Evolutionary conservation across 345 rosid genomes (phyloP).

Genomic region (Pistacia atlantica): DNA sequence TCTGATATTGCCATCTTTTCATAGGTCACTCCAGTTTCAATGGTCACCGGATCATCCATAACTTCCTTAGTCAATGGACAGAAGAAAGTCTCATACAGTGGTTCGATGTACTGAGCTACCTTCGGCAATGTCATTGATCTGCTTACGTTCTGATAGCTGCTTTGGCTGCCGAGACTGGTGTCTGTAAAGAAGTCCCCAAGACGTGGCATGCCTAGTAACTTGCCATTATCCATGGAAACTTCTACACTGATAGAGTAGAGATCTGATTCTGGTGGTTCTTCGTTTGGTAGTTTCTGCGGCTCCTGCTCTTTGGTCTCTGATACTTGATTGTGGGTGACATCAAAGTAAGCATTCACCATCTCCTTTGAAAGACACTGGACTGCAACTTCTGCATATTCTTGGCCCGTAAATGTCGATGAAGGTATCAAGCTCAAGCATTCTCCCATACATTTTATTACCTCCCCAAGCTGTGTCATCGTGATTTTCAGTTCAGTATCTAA

Average conservation of each 20-base stretch:
- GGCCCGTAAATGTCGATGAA: conserved; percentile 45
- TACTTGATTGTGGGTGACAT: conserved; percentile 31
- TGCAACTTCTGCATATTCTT: conserved; percentile 58
- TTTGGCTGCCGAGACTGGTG: conserved; percentile 39
- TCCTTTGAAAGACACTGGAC: conserved; percentile 65
- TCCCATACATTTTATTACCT: conserved; percentile 52
- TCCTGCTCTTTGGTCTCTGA: conserved; percentile 21
- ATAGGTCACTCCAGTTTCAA: conserved; percentile 75
- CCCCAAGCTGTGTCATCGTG: conserved; percentile 47
- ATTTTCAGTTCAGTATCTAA: conserved; percentile 44
- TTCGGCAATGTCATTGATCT: conserved; percentile 42
- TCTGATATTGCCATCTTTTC: conserved; percentile 65
- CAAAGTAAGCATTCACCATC: conserved; percentile 54
- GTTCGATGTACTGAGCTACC: conserved; percentile 60
- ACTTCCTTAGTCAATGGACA: conserved; percentile 80
- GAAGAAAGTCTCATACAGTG: conserved; percentile 73
- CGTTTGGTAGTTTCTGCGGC: conserved; percentile 21
- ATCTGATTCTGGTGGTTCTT: conserved; percentile 49
- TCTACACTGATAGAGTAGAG: conserved; percentile 58
- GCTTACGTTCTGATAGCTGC: conserved; percentile 31
- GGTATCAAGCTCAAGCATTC: conserved; percentile 69
- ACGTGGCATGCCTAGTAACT: conserved; percentile 25
- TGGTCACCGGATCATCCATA: conserved; percentile 90
- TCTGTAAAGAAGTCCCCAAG: conserved; percentile 29
- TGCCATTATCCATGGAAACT: conserved; percentile 38